Base-by-base conservation (phyloP, 805 yeast genomes). In the Wickerhamiella musiphila region DNA sequence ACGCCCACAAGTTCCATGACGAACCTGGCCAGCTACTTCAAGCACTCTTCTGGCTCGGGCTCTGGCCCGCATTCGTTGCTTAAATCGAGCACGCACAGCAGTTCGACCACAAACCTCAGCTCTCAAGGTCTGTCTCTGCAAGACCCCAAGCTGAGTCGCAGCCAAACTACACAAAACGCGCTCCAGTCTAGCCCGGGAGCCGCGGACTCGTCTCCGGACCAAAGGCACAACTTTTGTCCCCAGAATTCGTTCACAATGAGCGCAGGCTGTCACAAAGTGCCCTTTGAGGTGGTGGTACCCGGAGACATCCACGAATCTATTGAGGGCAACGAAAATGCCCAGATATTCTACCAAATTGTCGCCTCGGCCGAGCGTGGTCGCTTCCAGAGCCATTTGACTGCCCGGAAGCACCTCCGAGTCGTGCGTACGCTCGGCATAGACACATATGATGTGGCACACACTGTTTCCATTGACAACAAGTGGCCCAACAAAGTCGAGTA, bases 401-500 rank as follows among this genome's bases (percentile, higher is more conserved):
- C 83, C 12, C 73, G 70, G 43, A 78, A 73, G 53, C 82, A 74
- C 46, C 41, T 90, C 3, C 69, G 93, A 38, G 72, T 90, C 7
- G 70, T 90, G 8, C 66, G 98, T 46, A 86, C 96, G 0, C 57
- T 86, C 37, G 73, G 93, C 2, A 68, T 93, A 1, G 96, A 86
- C 52, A 68, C 92, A 1, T 67, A 78, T 3, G 96, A 90, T 46
- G 60, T 83, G 16, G 66, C 92, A 0, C 95, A 86, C 52, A 81
- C 96, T 0, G 78, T 84, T 44, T 79, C 93, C 0, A 92, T 86
- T 20, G 94, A 83, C 48, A 86, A 86, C 51, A 74, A 84, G 1
- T 86, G 96, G 96, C 95, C 96, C 2, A 61, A 72, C 28, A 90
- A 90, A 50, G 81, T 86, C 20, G 95, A 86, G 47, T 86, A 86